Evolutionary conservation across 768 basidiomycete species (phyloP), one percentile per base, ranked within the genome.

Genomic region (Mycena galericulata): DNA sequence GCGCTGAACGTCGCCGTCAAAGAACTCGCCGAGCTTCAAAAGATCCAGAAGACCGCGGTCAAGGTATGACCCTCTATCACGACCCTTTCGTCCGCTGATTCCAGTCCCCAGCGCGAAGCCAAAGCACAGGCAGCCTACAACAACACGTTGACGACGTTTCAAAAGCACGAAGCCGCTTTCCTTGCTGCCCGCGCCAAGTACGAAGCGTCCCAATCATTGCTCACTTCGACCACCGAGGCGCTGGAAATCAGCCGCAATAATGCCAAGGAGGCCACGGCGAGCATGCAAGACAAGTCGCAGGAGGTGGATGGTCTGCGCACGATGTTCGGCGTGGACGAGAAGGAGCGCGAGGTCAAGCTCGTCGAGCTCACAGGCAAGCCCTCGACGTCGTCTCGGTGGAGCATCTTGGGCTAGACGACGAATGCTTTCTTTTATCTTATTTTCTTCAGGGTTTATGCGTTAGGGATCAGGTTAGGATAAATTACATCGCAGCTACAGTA

Each of bases 321-420:
- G 22, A 84, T 89, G 72, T 90, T 91, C 75, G 87, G 86, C 38
- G 89, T 88, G 10, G 93, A 94, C 71, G 93, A 94, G 81, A n/a
- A n/a, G n/a, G n/a, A n/a, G n/a, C n/a, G n/a, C n/a, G n/a, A n/a
- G n/a, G n/a, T n/a, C n/a, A n/a, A 84, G 75, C 72, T 89, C n/a
- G 77, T 71, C 3, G 76, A 85, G 67, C 75, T 90, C 36, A 81
- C 79, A 2, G 80, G 77, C n/a, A 79, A 74, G 22, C 53, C 64
- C 22, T 54, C 61, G 22, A 70, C 60, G 12, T 9, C 24, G 1
- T 57, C 53, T 7, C 67, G 70, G 15, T 71, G 62, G 53, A 61
- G 65, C 15, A 46, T 67, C 22, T 14, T 67, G 41, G 43, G 59
- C 6, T 67, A 55, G 34, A 30, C 24, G 50, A 12, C n/a, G n/a